These are phyloP conservation scores for Epichloe gansuensis DNA, from an alignment of 2,329 filamentous ascomycete genomes.

Conservation along the genomic window DNA sequence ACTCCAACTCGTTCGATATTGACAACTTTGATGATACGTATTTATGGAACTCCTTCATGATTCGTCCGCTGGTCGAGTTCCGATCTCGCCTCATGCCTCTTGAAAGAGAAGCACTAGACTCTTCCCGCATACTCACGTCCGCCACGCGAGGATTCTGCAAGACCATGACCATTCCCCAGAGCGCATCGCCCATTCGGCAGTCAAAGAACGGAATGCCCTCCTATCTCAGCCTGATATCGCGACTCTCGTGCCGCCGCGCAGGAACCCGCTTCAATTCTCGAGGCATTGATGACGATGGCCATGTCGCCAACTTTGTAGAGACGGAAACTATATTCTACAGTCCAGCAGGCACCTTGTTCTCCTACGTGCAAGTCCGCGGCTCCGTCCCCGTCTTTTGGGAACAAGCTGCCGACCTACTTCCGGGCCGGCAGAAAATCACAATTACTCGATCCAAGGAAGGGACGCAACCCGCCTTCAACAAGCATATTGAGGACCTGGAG, in stretches of 20 bases:
- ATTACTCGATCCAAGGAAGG: constrained; percentile 81
- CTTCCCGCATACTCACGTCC: constrained; percentile 77
- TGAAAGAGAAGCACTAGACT: constrained; percentile 70
- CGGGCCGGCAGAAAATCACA: constrained; percentile 87
- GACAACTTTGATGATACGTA: constrained; percentile 88
- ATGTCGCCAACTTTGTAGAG: constrained; percentile 98
- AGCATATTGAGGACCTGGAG: constrained; percentile 82
- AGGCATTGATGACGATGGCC: constrained; percentile 92
- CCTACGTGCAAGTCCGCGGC: constrained; percentile 83
- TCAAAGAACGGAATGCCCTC: constrained; percentile 62
- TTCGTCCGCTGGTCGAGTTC: constrained; percentile 81
- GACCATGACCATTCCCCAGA: constrained; percentile 72
- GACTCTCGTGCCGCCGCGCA: constrained; percentile 78
- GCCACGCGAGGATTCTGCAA: constrained; percentile 88
- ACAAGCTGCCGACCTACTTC: constrained; percentile 73
- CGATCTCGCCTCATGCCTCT: constrained; percentile 63
- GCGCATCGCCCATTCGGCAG: constrained; percentile 55
- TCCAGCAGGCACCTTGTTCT: constrained; percentile 67
- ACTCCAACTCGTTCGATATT: constrained; percentile 70
- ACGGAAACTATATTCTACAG: constrained; percentile 89
- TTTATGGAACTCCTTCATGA: constrained; percentile 98
- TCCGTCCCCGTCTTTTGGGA: constrained; percentile 98
- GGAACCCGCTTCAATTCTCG: constrained; percentile 95
- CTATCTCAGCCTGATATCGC: constrained; percentile 77
- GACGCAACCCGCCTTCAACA: constrained; percentile 88